phyloP scores from a whole-genome alignment of 1,139 yeast species.

The Diutina sp. region DNA sequence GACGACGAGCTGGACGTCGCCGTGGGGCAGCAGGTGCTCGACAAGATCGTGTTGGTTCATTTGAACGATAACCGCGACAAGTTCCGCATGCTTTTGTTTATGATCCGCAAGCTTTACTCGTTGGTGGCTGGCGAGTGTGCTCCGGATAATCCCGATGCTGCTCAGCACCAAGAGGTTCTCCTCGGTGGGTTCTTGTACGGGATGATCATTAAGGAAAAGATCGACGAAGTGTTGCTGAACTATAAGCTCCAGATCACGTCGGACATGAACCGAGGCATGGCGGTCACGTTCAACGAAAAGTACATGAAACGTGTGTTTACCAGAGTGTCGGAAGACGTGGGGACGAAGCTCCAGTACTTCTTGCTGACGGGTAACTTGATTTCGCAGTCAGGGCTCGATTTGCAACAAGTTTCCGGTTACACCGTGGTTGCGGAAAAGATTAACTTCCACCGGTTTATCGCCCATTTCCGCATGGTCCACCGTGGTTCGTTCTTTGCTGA shows the following conservation, averaged over 20 bases:
- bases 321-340: constrained; percentile 85
- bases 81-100: constrained; percentile 75
- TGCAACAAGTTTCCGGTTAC: constrained; percentile 96
- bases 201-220: constrained; percentile 91
- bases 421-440: constrained; percentile 98
- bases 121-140: constrained; percentile 95
- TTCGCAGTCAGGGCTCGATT: constrained; percentile 91
- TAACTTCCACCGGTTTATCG: constrained; percentile 88
- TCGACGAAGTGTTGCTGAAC: constrained; percentile 78
- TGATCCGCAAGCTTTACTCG: constrained; percentile 90
- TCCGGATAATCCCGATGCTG: constrained; percentile 98
- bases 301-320: constrained; percentile 71
- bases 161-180: constrained; percentile 95
- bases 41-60: constrained; percentile 83
- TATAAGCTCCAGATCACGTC: constrained; percentile 65
- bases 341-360: constrained; percentile 88
- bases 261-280: constrained; percentile 70
- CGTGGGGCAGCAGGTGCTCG: constrained; percentile 77
- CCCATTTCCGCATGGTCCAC: constrained; percentile 98
- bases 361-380: constrained; percentile 94
- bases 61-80: constrained; percentile 62
- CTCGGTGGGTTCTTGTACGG: constrained; percentile 95
- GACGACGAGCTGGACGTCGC: constrained; percentile 82
- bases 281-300: constrained; percentile 77
- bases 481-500: constrained; percentile 99